Evolutionary conservation across 345 rosid species (phyloP).

Genomic region (Melastoma malabathricum): DNA sequence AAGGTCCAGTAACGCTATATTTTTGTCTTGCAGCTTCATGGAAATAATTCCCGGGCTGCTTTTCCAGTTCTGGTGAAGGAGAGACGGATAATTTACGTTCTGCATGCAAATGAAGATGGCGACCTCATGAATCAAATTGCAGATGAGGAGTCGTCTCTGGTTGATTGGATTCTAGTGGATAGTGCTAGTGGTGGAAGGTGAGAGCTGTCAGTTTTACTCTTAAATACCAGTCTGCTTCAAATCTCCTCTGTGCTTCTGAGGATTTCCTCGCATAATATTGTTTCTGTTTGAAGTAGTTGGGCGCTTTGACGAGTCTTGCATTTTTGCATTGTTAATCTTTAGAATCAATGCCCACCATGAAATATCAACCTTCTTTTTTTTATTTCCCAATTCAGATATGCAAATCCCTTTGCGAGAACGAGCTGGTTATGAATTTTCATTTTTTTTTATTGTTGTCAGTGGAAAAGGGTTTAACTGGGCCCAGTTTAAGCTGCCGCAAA

Average conservation of each 20-base stretch:
- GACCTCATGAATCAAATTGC: constrained; percentile 47
- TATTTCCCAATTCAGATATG: too few relatives aligned
- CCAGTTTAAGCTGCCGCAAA: constrained; percentile 49
- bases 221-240: background rate
- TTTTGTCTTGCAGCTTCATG: constrained; percentile 51
- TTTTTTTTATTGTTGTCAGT: constrained; percentile 20
- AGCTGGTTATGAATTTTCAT: background rate
- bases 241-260: too few relatives aligned
- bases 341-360: too few relatives aligned
- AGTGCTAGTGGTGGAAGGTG: constrained; percentile 90
- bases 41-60: constrained; percentile 55
- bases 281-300: too few relatives aligned
- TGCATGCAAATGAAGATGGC: constrained; percentile 61
- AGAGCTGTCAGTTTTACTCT: constrained; percentile 5
- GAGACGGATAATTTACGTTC: constrained; percentile 54
- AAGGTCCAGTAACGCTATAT: background rate
- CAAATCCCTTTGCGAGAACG: background rate
- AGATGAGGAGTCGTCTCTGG: constrained; percentile 42
- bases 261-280: too few relatives aligned
- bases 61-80: constrained; percentile 30
- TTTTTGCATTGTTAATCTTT: too few relatives aligned
- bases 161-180: constrained; percentile 80
- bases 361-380: too few relatives aligned
- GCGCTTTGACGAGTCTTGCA: too few relatives aligned
- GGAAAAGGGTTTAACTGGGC: constrained; percentile 76